Conservation (phyloP, 257 asterid genomes). For the Salvia rosmarinus region DNA sequence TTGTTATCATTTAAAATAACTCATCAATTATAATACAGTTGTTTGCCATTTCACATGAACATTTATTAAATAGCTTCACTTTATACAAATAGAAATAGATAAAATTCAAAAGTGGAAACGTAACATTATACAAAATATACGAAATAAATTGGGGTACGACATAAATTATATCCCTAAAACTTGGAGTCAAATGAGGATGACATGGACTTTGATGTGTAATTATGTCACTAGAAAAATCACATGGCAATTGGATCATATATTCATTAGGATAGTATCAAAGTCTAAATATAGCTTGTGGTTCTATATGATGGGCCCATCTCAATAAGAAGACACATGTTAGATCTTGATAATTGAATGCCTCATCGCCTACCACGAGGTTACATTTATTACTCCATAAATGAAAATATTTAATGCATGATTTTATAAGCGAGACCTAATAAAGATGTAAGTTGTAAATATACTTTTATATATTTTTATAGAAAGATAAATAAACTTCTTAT, state of each 20-base stretch:
- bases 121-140: too few species aligned
- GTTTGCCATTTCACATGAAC: too few species aligned
- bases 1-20: too few species aligned
- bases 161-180: too few species aligned
- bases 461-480: too few species aligned
- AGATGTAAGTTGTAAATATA: too few species aligned
- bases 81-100: too few species aligned
- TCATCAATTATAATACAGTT: too few species aligned
- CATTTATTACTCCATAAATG: constrained; percentile 1
- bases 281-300: neutral
- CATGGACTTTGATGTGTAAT: constrained; percentile 1
- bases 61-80: too few species aligned
- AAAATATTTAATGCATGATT: neutral
- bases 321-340: constrained; percentile 20
- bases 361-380: constrained; percentile 12
- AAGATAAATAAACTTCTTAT: too few species aligned
- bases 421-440: neutral
- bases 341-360: constrained; percentile 14
- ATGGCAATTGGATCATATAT: constrained; percentile 21
- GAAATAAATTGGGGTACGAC: too few species aligned
- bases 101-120: too few species aligned
- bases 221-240: constrained; percentile 13
- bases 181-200: neutral
- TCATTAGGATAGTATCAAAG: neutral
- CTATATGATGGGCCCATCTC: constrained; percentile 24